Percentiles rank a stretch among this genome's conserved stretches.
Evolutionary conservation across 345 rosid species (phyloP).

Genomic region (Euphorbia peplus): DNA sequence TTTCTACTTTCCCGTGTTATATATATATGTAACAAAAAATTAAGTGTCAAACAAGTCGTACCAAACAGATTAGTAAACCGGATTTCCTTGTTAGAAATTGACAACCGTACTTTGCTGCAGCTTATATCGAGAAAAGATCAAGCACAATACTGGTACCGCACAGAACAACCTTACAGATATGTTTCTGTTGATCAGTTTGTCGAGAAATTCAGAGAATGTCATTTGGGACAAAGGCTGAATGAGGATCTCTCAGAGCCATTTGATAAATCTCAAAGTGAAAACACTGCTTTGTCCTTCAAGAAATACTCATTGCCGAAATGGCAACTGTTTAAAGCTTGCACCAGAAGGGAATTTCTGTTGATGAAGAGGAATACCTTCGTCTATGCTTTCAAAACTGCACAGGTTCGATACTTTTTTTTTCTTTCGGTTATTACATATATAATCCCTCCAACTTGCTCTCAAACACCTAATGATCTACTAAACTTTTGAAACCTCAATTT

Average conservation of each 20-base stretch:
- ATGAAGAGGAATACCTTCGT: constrained; percentile 59
- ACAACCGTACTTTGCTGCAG: constrained; percentile 24
- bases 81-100: no score
- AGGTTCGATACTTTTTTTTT: constrained; percentile 27
- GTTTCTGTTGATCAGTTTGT: constrained; percentile 39
- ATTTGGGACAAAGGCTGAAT: constrained; percentile 30
- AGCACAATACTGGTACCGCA: constrained; percentile 46
- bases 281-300: constrained; percentile 37
- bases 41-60: no score
- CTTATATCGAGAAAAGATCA: constrained; percentile 67
- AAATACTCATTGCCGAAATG: constrained; percentile 44
- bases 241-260: constrained; percentile 36
- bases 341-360: constrained; percentile 55
- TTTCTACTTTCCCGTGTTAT: no score
- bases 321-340: constrained; percentile 58
- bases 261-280: constrained; percentile 37
- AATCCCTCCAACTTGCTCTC: no score
- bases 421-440: not conserved
- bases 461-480: no score
- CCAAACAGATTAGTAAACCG: no score
- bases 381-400: constrained; percentile 46
- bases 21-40: no score
- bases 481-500: no score
- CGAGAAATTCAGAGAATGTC: constrained; percentile 36
- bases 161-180: constrained; percentile 32